phyloP scores from a whole-genome alignment of 495 filamentous ascomycete species.

The Zalerion maritima region DNA sequence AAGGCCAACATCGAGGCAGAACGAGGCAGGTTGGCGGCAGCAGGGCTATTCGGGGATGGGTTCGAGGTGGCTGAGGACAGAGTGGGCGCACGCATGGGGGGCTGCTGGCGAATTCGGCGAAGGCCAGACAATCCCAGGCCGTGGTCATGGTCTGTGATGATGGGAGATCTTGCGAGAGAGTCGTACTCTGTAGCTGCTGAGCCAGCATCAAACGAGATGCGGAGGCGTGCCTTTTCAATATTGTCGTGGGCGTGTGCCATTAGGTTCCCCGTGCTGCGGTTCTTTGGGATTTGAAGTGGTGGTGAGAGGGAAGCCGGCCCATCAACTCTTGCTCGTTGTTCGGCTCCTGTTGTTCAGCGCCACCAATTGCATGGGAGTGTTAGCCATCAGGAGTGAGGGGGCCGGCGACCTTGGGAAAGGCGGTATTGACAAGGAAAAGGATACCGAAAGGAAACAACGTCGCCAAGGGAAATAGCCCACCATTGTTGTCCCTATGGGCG shows the following conservation, averaged over 20 bases:
- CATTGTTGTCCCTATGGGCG: too few species aligned
- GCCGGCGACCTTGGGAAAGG: too few species aligned
- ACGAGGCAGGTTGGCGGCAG: conserved; percentile 40
- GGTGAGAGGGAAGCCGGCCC: too few species aligned
- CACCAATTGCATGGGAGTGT: too few species aligned
- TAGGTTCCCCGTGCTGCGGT: conserved; percentile 49
- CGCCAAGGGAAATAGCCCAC: too few species aligned
- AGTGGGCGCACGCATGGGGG: conserved; percentile 48
- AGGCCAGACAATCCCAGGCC: conserved; percentile 58
- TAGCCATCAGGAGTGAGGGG: too few species aligned
- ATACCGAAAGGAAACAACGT: too few species aligned
- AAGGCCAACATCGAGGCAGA: conserved; percentile 48
- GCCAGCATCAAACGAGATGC: conserved; percentile 42
- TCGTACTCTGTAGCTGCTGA: conserved; percentile 32
- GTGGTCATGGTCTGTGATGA: conserved; percentile 44
- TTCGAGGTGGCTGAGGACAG: conserved; percentile 37
- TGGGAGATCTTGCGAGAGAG: conserved; percentile 34
- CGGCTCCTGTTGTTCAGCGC: too few species aligned
- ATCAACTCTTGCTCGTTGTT: too few species aligned
- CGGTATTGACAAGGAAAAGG: too few species aligned
- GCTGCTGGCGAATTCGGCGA: conserved; percentile 79
- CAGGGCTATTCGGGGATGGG: conserved; percentile 49
- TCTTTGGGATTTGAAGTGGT: conserved; percentile 41
- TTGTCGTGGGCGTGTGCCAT: conserved; percentile 24
- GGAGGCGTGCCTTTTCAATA: conserved; percentile 27